Evolutionary conservation across 345 rosid genomes (phyloP).

Genomic region (Brassica incana): DNA sequence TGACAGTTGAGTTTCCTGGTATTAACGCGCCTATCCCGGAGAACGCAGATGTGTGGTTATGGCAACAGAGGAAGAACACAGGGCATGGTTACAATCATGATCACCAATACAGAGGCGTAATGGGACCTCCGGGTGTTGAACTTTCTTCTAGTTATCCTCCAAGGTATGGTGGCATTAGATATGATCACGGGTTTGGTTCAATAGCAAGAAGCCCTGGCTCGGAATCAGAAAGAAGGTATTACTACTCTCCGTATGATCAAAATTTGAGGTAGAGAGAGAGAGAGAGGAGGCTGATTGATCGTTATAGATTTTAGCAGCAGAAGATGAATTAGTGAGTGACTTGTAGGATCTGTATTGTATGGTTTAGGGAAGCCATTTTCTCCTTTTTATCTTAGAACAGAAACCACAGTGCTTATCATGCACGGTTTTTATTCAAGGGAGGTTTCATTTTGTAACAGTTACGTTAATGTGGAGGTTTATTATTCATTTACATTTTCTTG

Average conservation of each 20-base stretch:
- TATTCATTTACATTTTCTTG: background rate
- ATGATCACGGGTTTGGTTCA: slow-evolving; percentile 39
- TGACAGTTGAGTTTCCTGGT: slow-evolving; percentile 74
- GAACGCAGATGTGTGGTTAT: slow-evolving; percentile 59
- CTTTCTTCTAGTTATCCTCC: slow-evolving; percentile 61
- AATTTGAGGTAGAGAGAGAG: slow-evolving; percentile 18
- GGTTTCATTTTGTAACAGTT: background rate
- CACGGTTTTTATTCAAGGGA: background rate
- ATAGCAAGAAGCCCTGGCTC: slow-evolving; percentile 41
- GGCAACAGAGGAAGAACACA: slow-evolving; percentile 41
- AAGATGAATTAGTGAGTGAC: slow-evolving; percentile 9
- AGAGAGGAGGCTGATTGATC: slow-evolving; percentile 26
- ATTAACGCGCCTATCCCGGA: slow-evolving; percentile 81
- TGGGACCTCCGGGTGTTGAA: slow-evolving; percentile 58
- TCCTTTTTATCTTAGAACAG: background rate
- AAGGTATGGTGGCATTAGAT: slow-evolving; percentile 50
- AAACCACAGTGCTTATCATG: background rate
- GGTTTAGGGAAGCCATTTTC: background rate
- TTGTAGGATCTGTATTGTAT: background rate
- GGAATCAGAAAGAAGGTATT: slow-evolving; percentile 46
- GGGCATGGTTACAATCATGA: slow-evolving; percentile 42
- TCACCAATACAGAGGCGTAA: slow-evolving; percentile 46
- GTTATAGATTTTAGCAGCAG: slow-evolving; percentile 21
- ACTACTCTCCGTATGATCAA: slow-evolving; percentile 36
- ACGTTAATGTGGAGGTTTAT: background rate